Evolutionary conservation across 2,329 filamentous ascomycete species (phyloP).

Genomic region (Ceratocystiopsis sp.): DNA sequence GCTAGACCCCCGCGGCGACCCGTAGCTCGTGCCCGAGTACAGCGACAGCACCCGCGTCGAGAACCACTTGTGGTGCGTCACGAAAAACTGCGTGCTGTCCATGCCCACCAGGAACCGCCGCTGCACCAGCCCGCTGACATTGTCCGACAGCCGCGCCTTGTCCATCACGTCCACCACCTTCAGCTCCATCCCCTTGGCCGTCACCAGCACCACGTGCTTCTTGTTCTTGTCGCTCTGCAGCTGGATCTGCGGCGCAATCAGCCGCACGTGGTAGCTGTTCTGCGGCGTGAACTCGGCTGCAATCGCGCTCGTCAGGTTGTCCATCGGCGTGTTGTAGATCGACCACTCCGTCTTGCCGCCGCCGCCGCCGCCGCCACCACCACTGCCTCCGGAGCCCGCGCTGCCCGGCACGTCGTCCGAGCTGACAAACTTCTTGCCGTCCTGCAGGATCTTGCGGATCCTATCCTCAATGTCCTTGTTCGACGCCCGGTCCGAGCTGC

Average conservation of each 20-base stretch:
- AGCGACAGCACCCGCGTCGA: slow-evolving; percentile 69
- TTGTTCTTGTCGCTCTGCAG: slow-evolving; percentile 96
- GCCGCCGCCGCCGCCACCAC: slow-evolving; percentile 9
- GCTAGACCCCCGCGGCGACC: slow-evolving; percentile 62
- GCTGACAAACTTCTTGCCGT: slow-evolving; percentile 67
- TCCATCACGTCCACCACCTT: slow-evolving; percentile 98
- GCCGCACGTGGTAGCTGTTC: slow-evolving; percentile 83
- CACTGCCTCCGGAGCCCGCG: too few relatives aligned
- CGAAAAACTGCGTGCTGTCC: slow-evolving; percentile 97
- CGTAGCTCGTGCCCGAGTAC: slow-evolving; percentile 89
- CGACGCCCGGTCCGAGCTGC: slow-evolving; percentile 35
- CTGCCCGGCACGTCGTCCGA: slow-evolving; percentile 31
- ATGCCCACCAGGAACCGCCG: slow-evolving; percentile 86
- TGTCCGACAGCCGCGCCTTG: slow-evolving; percentile 78
- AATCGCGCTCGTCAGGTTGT: slow-evolving; percentile 57
- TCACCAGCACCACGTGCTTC: slow-evolving; percentile 90
- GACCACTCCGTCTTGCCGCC: slow-evolving; percentile 4
- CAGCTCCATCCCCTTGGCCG: slow-evolving; percentile 93
- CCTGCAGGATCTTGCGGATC: slow-evolving; percentile 69
- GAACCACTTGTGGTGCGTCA: slow-evolving; percentile 87
- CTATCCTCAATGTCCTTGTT: slow-evolving; percentile 59
- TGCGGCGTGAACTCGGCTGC: slow-evolving; percentile 76
- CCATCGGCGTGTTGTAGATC: slow-evolving; percentile 27
- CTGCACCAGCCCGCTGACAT: slow-evolving; percentile 88
- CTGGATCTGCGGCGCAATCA: slow-evolving; percentile 96